Evolutionary conservation across 1,139 yeast genomes (phyloP).

Genomic region (Yamadazyma spencermartinsiae): DNA sequence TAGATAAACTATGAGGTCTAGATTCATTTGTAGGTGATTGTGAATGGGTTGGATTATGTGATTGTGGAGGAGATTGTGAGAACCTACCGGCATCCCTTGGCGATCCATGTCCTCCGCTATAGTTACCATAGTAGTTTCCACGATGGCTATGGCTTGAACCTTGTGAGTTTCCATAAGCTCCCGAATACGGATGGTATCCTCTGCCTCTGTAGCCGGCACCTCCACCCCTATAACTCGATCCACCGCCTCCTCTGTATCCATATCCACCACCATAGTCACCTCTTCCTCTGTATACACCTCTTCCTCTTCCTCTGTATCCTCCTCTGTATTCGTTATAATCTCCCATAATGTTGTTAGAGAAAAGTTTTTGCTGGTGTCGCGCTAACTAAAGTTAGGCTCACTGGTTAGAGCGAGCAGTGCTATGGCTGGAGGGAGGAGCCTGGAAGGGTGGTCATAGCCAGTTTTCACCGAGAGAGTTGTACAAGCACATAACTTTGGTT

Average conservation of each 20-base stretch:
- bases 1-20: background rate
- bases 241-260: conserved; percentile 2
- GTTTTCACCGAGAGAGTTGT: too few relatives aligned
- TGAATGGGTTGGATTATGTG: conserved; percentile 8
- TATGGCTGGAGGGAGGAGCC: background rate
- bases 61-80: background rate
- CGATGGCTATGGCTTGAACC: conserved; percentile 5
- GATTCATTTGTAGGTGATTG: conserved; percentile 17
- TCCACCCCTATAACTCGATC: conserved; percentile 2
- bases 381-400: too few relatives aligned
- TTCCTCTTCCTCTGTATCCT: conserved; percentile 11
- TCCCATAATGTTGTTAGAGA: conserved; percentile 1
- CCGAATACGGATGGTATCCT: conserved; percentile 6
- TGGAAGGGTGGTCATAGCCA: too few relatives aligned
- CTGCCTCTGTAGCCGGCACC: conserved; percentile 4
- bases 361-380: background rate
- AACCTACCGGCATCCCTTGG: conserved; percentile 11
- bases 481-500: too few relatives aligned
- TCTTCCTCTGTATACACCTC: conserved; percentile 16
- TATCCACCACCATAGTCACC: conserved; percentile 5
- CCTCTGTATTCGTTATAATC: conserved; percentile 8
- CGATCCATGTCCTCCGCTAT: conserved; percentile 10
- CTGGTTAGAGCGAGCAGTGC: background rate
- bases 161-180: background rate
- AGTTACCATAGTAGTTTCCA: conserved; percentile 5